Evolutionary conservation across 176 grass and related monocot species (phyloP).

Genomic region (Juncus inflexus): DNA sequence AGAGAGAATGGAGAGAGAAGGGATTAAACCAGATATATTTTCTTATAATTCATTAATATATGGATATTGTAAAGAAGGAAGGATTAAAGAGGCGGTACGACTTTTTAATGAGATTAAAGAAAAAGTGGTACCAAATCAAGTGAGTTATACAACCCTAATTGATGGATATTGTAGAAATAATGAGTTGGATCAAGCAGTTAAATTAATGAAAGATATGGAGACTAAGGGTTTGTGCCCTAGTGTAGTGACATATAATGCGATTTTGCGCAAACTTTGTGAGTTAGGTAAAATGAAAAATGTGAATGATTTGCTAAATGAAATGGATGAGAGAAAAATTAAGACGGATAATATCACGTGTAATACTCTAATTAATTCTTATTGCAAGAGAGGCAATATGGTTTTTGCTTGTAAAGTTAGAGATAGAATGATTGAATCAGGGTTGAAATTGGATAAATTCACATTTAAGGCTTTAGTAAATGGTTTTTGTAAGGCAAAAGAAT

Average conservation of each 20-base stretch:
- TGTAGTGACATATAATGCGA: conserved; percentile 59
- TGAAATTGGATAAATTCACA: conserved; percentile 70
- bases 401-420: conserved; percentile 61
- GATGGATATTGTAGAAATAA: conserved; percentile 69
- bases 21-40: conserved; percentile 46
- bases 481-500: conserved; percentile 59
- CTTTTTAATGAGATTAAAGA: conserved; percentile 50
- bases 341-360: conserved; percentile 88
- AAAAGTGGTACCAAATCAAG: conserved; percentile 30
- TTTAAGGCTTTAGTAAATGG: conserved; percentile 90
- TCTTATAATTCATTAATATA: conserved; percentile 76
- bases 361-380: conserved; percentile 81
- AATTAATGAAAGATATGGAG: conserved; percentile 60
- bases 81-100: conserved; percentile 53
- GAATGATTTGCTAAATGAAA: conserved; percentile 65
- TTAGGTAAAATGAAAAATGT: conserved; percentile 66
- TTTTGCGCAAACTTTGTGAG: conserved; percentile 78
- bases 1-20: conserved; percentile 61
- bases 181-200: conserved; percentile 41
- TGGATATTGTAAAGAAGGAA: conserved; percentile 67
- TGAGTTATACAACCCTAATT: conserved; percentile 79
- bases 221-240: conserved; percentile 44
- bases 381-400: conserved; percentile 69
- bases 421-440: conserved; percentile 84
- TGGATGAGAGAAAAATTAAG: conserved; percentile 66